Evolutionary conservation across 441 rosid species (phyloP), one percentile per base, ranked within the genome.

Genomic region (Corymbia citriodora): DNA sequence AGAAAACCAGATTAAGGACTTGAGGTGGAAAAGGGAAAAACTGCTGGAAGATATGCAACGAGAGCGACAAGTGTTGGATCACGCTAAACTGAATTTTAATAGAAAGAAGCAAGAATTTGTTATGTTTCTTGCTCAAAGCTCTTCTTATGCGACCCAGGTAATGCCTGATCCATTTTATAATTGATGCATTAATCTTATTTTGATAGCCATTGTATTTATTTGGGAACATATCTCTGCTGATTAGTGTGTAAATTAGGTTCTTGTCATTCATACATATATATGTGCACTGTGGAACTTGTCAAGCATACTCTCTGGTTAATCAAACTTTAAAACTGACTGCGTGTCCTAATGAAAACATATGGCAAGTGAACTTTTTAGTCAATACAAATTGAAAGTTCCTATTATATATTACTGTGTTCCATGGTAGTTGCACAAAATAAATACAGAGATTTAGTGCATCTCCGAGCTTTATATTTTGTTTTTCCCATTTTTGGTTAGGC

Each of bases 21-120:
- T 91, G 82, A 89, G 90, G 65, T 61, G 87, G 90, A 90, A n/a
- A 88, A 90, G 88, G 25, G 89, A 55, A 87, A 88, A 87, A 31
- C 82, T 91, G 70, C 89, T 70, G 19, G 89, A 88, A 55, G 92
- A 92, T 87, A 87, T 88, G 82, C 82, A 36, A 74, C 90, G 92
- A 81, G 91, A 87, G 52, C 68, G 88, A 54, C 88, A 87, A 45
- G 55, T 87, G 65, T 55, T 87, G 88, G 88, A 87, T 87, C 88
- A 87, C 7, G 88, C 88, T 33, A 87, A 87, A 61, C 29, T 55
- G 19, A 55, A 33, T 29, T 87, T 87, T 55, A 68, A 87, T 27
- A 87, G 88, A 61, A 87, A 87, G 68, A 87, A 87, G 88, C 88
- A 87, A 55, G 88, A 87, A 87, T 87, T 87, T 36, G n/a, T 87